A percentile compares a stretch with the other conserved stretches of the same genome.
Conservation (phyloP, 2,329 filamentous ascomycete genomes). For the Elsinoe necatrix region DNA sequence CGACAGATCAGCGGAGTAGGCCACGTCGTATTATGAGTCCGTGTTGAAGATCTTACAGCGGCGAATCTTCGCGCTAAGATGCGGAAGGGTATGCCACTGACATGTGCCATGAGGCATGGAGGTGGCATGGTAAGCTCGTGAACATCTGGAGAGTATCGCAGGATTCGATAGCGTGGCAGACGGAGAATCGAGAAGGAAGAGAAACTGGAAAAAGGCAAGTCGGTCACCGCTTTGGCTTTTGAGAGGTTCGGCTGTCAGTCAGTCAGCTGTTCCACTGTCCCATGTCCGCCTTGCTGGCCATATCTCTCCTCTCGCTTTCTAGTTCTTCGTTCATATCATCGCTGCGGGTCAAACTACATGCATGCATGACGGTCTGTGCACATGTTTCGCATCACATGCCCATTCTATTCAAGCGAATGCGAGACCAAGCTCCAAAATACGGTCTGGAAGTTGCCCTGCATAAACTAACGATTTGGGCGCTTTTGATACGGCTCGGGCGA, state of each 20-base stretch:
- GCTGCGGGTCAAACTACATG: too few species aligned
- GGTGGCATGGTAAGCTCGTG: not conserved
- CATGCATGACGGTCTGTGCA: not conserved
- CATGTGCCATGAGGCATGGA: not conserved
- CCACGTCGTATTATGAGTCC: not conserved
- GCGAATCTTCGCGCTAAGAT: not conserved
- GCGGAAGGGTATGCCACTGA: not conserved
- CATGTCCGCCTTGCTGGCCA: too few species aligned
- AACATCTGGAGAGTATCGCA: not conserved
- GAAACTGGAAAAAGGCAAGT: not conserved
- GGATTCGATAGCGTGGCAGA: not conserved
- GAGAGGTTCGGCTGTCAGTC: not conserved
- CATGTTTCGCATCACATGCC: not conserved
- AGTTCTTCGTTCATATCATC: too few species aligned
- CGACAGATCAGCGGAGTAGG: not conserved
- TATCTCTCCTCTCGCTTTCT: too few species aligned
- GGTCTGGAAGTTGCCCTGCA: not conserved
- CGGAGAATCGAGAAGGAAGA: not conserved
- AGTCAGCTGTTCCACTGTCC: too few species aligned
- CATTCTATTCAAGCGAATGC: not conserved
- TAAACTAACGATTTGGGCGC: not conserved
- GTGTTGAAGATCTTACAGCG: not conserved
- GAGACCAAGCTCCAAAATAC: not conserved
- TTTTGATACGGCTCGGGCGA: not conserved
- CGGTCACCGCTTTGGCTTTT: not conserved